phyloP scores from a whole-genome alignment of 2,329 filamentous ascomycete species.

The Ambrosiella xylebori region DNA sequence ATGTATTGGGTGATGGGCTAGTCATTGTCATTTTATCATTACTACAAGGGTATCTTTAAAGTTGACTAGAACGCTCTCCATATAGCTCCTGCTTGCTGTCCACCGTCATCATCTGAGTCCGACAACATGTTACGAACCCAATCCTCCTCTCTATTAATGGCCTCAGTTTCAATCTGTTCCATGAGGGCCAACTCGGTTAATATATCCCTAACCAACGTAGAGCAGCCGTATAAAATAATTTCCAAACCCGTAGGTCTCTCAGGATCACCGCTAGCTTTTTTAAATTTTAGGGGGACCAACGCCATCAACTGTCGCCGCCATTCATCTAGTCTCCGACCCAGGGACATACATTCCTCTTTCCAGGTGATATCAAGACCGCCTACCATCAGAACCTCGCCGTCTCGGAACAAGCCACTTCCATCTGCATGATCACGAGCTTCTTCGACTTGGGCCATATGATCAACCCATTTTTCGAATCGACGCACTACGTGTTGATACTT shows the following conservation, averaged over 20 bases:
- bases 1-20: not conserved
- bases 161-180: conserved; percentile 42
- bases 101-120: conserved; percentile 21
- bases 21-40: not conserved
- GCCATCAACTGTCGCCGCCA: conserved; percentile 33
- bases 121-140: conserved; percentile 42
- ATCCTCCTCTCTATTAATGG: conserved; percentile 35
- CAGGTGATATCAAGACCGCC: conserved; percentile 38
- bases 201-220: conserved; percentile 38
- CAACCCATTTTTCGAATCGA: conserved; percentile 44
- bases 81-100: conserved; percentile 26
- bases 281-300: conserved; percentile 22
- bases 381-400: conserved; percentile 30
- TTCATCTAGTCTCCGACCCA: conserved; percentile 36
- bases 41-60: not conserved
- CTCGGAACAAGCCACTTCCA: conserved; percentile 20
- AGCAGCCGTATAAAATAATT: conserved; percentile 30
- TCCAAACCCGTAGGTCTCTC: conserved; percentile 23
- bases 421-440: conserved; percentile 25
- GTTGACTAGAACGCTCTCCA: conserved; percentile 25
- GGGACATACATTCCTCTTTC: conserved; percentile 37
- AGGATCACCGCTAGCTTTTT: conserved; percentile 5
- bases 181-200: conserved; percentile 44
- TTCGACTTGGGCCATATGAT: conserved; percentile 29
- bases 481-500: conserved; percentile 37